Evolutionary conservation across 495 filamentous ascomycete species (phyloP).

Genomic region (Aspergillus cavernicola): DNA sequence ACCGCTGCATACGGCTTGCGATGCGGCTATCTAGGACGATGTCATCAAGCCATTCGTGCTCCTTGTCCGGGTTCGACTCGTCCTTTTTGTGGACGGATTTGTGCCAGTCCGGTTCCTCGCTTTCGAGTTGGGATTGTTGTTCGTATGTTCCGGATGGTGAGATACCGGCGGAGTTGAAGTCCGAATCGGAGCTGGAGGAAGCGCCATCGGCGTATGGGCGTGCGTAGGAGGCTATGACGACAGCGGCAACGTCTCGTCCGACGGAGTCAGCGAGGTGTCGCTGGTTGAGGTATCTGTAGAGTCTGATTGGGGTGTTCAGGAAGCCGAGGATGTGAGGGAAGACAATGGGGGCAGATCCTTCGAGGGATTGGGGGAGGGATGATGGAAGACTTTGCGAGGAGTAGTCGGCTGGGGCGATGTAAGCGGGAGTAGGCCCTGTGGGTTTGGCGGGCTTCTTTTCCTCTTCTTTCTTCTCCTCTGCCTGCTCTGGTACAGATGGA

Average conservation of each 20-base stretch:
- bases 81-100: constrained; percentile 70
- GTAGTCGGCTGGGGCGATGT: constrained; percentile 70
- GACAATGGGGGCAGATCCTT: constrained; percentile 65
- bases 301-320: constrained; percentile 78
- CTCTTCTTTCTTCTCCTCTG: constrained; percentile 38
- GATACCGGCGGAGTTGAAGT: constrained; percentile 6
- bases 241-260: constrained; percentile 82
- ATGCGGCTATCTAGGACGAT: constrained; percentile 78
- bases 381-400: constrained; percentile 54
- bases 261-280: constrained; percentile 81
- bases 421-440: constrained; percentile 47
- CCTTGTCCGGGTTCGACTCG: constrained; percentile 43
- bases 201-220: constrained; percentile 37
- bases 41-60: constrained; percentile 71
- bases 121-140: constrained; percentile 63
- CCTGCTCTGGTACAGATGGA: constrained; percentile 17
- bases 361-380: constrained; percentile 55
- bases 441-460: constrained; percentile 48
- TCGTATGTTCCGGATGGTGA: constrained; percentile 45
- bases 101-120: constrained; percentile 85
- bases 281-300: constrained; percentile 86
- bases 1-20: constrained; percentile 73
- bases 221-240: constrained; percentile 66
- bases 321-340: constrained; percentile 94
- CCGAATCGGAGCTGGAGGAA: constrained; percentile 24